These are phyloP conservation scores for Galium porrigens DNA, from an alignment of 305 asterid species.

Conservation along the genomic window DNA sequence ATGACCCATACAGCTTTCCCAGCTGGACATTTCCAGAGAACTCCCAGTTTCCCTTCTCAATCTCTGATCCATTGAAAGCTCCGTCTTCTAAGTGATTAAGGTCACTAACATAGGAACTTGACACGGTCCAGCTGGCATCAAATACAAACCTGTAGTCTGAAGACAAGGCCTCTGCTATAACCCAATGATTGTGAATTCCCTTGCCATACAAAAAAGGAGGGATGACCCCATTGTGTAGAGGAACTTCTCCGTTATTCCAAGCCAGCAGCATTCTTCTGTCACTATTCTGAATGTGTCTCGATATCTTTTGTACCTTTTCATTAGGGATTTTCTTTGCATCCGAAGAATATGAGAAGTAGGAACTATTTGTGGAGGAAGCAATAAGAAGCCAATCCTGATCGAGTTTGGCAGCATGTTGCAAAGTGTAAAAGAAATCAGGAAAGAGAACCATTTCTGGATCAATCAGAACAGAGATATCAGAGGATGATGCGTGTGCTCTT, in stretches of 20 bases:
- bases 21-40: conserved; percentile 42
- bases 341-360: conserved; percentile 44
- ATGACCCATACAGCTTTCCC: conserved; percentile 62
- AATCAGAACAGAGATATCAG: conserved; percentile 55
- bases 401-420: conserved; percentile 55
- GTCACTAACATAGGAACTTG: conserved; percentile 34
- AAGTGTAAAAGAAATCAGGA: conserved; percentile 45
- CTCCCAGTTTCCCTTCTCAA: conserved; percentile 43
- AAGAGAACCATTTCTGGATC: conserved; percentile 67
- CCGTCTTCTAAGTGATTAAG: conserved; percentile 19
- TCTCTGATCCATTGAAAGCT: conserved; percentile 18
- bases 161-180: conserved; percentile 54
- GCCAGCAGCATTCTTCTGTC: conserved; percentile 55
- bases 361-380: conserved; percentile 35
- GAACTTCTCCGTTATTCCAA: conserved; percentile 77
- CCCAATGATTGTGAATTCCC: conserved; percentile 72
- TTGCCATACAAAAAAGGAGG: conserved; percentile 71
- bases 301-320: conserved; percentile 36
- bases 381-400: conserved; percentile 79
- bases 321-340: conserved; percentile 25
- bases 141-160: conserved; percentile 66
- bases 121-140: conserved; percentile 59
- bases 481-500: conserved; percentile 49
- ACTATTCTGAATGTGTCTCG: conserved; percentile 14
- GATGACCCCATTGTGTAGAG: conserved; percentile 69